These are phyloP conservation scores for grape (Vitis vinifera) DNA, from an alignment of 164 flowering plant genomes.

Conservation along the genomic window ASM3070453v1 NC_081811.1:6564501-6565000, in stretches of 20 bases:
- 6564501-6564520: slow-evolving; percentile 79
- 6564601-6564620: slow-evolving; percentile 44
- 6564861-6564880: neutral
- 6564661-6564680: slow-evolving; percentile 85
- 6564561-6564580: slow-evolving; percentile 56
- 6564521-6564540: slow-evolving; percentile 88
- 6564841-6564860: neutral
- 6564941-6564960: too few relatives aligned
- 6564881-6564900: neutral
- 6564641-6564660: slow-evolving; percentile 57
- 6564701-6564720: slow-evolving; percentile 83
- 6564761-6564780: neutral
- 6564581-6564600: slow-evolving; percentile 20
- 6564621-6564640: slow-evolving; percentile 58
- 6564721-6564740: slow-evolving; percentile 34
- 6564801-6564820: neutral
- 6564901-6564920: neutral
- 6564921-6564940: too few relatives aligned
- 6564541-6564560: slow-evolving; percentile 96
- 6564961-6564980: too few relatives aligned
- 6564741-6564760: neutral
- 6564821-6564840: neutral
- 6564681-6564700: slow-evolving; percentile 93
- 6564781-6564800: neutral
- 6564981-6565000: neutral